A percentile compares a stretch with the other conserved stretches of the same genome.
Conservation (phyloP, 371 early-diverging fungal genomes). For the Choanephora cucurbitarum region DNA sequence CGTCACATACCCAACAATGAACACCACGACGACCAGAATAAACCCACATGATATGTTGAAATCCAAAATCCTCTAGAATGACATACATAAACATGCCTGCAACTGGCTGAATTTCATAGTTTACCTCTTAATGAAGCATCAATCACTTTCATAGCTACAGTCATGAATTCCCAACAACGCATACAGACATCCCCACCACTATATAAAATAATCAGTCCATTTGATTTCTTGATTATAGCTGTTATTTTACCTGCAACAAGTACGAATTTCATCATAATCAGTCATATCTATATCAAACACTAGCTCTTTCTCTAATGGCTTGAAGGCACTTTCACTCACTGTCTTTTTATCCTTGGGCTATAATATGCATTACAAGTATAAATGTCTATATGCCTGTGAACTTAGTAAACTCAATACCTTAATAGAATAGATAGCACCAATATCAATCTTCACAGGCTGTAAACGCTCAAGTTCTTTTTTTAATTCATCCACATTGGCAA, state of each 20-base stretch:
- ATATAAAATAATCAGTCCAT: neutral
- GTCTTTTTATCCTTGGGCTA: constrained; percentile 84
- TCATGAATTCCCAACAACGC: constrained; percentile 96
- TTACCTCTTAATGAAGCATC: constrained; percentile 69
- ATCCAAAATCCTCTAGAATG: constrained; percentile 91
- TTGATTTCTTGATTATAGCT: neutral
- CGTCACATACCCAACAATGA: constrained; percentile 99
- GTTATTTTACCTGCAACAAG: constrained; percentile 90
- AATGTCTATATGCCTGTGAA: too few species aligned
- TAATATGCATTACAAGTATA: neutral
- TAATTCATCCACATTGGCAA: constrained; percentile 70
- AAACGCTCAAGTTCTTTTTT: constrained; percentile 72
- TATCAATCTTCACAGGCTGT: constrained; percentile 93
- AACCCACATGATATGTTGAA: constrained; percentile 93
- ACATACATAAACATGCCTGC: neutral
- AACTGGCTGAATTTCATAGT: too few species aligned
- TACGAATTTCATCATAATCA: constrained; percentile 97
- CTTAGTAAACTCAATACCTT: too few species aligned
- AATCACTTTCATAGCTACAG: constrained; percentile 88
- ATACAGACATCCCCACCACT: constrained; percentile 87
- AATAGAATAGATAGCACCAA: constrained; percentile 94
- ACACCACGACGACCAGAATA: constrained; percentile 99
- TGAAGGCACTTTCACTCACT: constrained; percentile 70
- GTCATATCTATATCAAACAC: constrained; percentile 99
- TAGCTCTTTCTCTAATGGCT: constrained; percentile 87